phyloP scores from a whole-genome alignment of 495 filamentous ascomycete genomes.

The Lasiosphaeria ovina region DNA sequence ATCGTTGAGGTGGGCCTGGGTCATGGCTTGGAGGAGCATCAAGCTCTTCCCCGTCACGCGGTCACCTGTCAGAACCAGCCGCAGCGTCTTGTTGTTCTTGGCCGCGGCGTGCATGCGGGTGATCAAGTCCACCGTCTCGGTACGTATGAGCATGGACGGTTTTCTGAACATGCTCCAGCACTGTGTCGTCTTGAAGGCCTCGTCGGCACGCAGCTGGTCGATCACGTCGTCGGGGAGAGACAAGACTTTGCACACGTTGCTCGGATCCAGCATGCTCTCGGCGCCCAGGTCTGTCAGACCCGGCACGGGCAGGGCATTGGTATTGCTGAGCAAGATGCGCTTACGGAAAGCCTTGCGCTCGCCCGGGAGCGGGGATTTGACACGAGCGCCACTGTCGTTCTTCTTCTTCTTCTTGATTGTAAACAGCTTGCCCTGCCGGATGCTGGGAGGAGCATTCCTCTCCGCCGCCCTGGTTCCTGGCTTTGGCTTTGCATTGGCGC shows the following conservation, averaged over 20 bases:
- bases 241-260: conserved; percentile 62
- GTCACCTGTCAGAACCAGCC: conserved; percentile 69
- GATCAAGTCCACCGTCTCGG: conserved; percentile 69
- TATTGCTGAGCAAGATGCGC: conserved; percentile 86
- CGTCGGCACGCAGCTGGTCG: conserved; percentile 73
- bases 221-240: conserved; percentile 67
- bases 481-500: conserved; percentile 1
- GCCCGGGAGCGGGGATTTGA: conserved; percentile 61
- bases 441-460: conserved; percentile 20
- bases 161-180: conserved; percentile 82
- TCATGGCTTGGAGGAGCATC: conserved; percentile 78
- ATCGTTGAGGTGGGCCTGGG: conserved; percentile 74
- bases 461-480: conserved; percentile 11
- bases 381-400: conserved; percentile 40
- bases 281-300: conserved; percentile 60
- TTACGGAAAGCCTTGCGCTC: conserved; percentile 87
- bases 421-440: conserved; percentile 36
- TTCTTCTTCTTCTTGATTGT: conserved; percentile 53
- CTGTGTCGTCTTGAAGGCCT: conserved; percentile 91
- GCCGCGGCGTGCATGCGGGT: conserved; percentile 54
- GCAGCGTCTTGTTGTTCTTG: conserved; percentile 57
- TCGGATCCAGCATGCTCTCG: conserved; percentile 52
- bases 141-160: conserved; percentile 71
- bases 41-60: conserved; percentile 80
- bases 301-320: conserved; percentile 77